Evolutionary conservation across 305 asterid genomes (phyloP), one percentile per base, ranked within the genome.

Genomic region (Fraxinus sp.): DNA sequence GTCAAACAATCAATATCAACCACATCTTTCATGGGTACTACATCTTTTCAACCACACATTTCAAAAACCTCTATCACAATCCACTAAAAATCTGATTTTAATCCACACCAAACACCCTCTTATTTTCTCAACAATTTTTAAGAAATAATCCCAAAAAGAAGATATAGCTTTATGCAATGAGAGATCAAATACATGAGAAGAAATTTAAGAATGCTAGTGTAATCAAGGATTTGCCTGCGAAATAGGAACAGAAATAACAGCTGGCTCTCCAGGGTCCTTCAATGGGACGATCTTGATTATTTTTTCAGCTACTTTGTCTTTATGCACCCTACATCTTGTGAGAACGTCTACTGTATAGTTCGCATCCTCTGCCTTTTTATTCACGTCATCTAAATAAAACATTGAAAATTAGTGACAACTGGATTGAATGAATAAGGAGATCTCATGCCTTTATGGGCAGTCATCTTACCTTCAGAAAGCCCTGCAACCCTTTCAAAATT

Each of bases 211-310:
- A 76, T 35, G 79, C 57, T n/a, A 79, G 33, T 59, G 57, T 73
- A 78, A 26, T 14, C 79, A 81, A 83, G 71, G 84, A 84, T 84
- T 91, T 89, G 84, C 99, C 99, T 93, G 97, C 66, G 98, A 92
- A 80, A 92, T 84, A 84, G 97, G 92, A 77, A 96, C 73, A 30
- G 98, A 88, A 82, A 94, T 79, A 80, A 92, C 98, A 81, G 95
- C 95, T 55, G 99, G 91, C 84, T 96, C 98, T 83, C 99, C 99
- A 66, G 94, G 91, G 78, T 88, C 92, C 84, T 91, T 93, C 84
- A 96, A 83, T 39, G 91, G 95, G 82, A 96, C 82, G 78, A 94
- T 86, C 79, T 80, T 89, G 49, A 89, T 79, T 66, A 90, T 87
- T 82, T 89, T 95, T 84, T 88, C 92, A 76, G 93, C 91, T 81